Percentiles rank a stretch among this genome's conserved stretches.
Evolutionary conservation across 306 rosid genomes (phyloP).

Genomic region (Trichosanthes cucumerina): DNA sequence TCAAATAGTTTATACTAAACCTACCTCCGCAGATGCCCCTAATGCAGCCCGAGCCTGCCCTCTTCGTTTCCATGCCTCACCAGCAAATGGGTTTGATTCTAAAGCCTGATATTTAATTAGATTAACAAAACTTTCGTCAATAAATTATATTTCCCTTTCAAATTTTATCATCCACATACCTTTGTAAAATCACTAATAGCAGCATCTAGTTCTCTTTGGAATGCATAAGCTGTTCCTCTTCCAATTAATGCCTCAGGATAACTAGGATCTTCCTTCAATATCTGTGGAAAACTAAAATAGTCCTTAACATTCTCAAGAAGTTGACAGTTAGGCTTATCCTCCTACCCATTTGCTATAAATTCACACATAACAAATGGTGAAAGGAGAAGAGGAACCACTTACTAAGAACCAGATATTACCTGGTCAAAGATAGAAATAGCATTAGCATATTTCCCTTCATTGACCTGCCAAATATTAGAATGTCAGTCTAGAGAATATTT

Average conservation of each 20-base stretch:
- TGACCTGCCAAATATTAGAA: constrained; percentile 51
- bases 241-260: constrained; percentile 98
- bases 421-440: constrained; percentile 84
- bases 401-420: constrained; percentile 29
- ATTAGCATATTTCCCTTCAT: constrained; percentile 85
- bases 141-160: background rate
- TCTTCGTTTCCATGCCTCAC: constrained; percentile 99
- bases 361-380: background rate
- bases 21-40: constrained; percentile 83
- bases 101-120: constrained; percentile 53
- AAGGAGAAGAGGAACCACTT: constrained; percentile 7
- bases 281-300: constrained; percentile 25
- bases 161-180: constrained; percentile 31
- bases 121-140: background rate
- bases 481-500: background rate
- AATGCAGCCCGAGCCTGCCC: constrained; percentile 99
- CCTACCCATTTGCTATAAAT: constrained; percentile 4
- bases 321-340: background rate
- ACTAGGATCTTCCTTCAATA: constrained; percentile 78
- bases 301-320: background rate
- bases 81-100: constrained; percentile 72
- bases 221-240: constrained; percentile 93
- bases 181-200: constrained; percentile 91
- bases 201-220: constrained; percentile 73
- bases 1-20: constrained; percentile 14